A percentile compares a stretch with the other conserved stretches of the same genome.
Evolutionary conservation across 1,284 basidiomycete species (phyloP).

Genomic region (Ganoderma sinense): DNA sequence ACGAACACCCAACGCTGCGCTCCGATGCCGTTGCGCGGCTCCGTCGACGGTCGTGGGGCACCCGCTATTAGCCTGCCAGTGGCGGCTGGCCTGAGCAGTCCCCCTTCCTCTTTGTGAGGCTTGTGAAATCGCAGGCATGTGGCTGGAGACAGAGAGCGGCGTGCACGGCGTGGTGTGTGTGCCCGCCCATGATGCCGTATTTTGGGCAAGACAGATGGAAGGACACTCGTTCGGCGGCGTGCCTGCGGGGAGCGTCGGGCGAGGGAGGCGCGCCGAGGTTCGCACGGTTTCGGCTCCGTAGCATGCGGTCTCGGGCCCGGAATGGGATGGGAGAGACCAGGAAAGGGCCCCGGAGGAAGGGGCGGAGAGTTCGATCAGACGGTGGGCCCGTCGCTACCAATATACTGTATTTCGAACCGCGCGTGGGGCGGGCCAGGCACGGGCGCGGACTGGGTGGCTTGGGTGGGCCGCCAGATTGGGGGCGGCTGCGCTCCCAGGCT

Average conservation of each 20-base stretch:
- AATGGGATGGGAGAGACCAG: slow-evolving; percentile 5
- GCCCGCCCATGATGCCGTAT: background rate
- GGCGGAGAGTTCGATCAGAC: slow-evolving; percentile 1
- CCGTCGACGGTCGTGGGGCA: no score
- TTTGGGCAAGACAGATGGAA: background rate
- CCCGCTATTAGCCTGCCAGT: no score
- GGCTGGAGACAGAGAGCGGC: background rate
- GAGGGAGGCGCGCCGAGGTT: background rate
- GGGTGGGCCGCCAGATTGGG: background rate
- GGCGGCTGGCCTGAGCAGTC: background rate
- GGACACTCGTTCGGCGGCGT: background rate
- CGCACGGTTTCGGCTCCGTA: slow-evolving; percentile 29
- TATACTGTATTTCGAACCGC: background rate
- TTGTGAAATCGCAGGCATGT: background rate
- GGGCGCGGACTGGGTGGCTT: background rate
- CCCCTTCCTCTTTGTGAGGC: background rate
- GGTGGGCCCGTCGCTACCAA: background rate
- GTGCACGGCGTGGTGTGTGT: background rate
- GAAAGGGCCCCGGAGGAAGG: background rate
- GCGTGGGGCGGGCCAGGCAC: slow-evolving; percentile 8
- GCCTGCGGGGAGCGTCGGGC: background rate
- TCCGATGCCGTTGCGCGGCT: background rate
- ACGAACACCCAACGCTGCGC: background rate
- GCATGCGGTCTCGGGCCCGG: slow-evolving; percentile 28
- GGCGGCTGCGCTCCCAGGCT: slow-evolving; percentile 20